phyloP scores from a whole-genome alignment of 805 yeast species.

The Myxozyma melibiosi region DNA sequence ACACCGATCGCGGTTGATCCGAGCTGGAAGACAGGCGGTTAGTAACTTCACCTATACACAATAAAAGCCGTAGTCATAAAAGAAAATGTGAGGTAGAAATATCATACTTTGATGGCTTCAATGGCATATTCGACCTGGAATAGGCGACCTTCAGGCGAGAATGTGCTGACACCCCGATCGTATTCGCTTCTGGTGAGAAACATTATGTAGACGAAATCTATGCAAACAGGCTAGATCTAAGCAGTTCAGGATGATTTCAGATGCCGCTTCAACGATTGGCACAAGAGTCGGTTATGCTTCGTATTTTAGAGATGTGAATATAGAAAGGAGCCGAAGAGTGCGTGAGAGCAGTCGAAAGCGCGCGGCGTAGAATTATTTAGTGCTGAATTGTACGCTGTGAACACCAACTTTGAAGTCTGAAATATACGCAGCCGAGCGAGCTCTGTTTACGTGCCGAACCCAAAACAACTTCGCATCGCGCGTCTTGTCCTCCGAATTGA shows the following conservation, averaged over 20 bases:
- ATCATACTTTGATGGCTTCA: conserved; percentile 81
- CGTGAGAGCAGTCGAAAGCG: background rate
- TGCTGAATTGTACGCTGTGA: conserved; percentile 6
- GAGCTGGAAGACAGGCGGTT: conserved; percentile 41
- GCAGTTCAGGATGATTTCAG: background rate
- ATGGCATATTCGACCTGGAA: conserved; percentile 97
- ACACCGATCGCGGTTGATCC: conserved; percentile 99
- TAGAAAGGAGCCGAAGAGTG: conserved; percentile 14
- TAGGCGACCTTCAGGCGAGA: conserved; percentile 97
- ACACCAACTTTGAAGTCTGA: background rate
- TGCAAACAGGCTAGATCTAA: background rate
- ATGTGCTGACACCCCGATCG: conserved; percentile 98
- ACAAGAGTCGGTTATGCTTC: too few species aligned
- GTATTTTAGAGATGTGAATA: background rate
- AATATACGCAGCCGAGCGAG: conserved; percentile 8
- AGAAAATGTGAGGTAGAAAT: background rate
- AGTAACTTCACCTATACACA: background rate
- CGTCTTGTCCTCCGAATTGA: too few species aligned
- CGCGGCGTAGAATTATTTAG: conserved; percentile 9
- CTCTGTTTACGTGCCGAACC: conserved; percentile 17
- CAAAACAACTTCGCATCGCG: background rate
- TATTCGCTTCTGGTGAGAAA: conserved; percentile 99
- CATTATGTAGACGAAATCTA: conserved; percentile 51
- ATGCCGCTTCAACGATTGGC: too few species aligned
- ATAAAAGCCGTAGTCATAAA: background rate